Conservation (phyloP, 371 early-diverging fungal species). For the Rhizopus delemar region DNA sequence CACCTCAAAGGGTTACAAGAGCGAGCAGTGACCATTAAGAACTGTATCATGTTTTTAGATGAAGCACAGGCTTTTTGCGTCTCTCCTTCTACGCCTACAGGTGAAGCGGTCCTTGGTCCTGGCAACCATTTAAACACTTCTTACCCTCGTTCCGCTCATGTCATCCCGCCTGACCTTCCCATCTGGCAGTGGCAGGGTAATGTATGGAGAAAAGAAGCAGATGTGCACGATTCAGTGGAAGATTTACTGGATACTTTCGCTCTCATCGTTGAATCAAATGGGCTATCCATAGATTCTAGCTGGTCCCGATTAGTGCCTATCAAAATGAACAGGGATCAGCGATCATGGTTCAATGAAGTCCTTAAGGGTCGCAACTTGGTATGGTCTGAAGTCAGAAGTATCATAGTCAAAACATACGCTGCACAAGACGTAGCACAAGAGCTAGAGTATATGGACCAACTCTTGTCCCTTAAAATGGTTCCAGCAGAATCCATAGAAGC, state of each 20-base stretch:
- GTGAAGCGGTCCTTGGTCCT: too few relatives aligned
- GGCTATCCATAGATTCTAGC: not conserved
- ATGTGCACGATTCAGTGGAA: not conserved
- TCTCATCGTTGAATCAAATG: not conserved
- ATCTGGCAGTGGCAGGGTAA: not conserved
- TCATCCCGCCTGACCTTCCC: not conserved
- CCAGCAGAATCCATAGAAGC: not conserved
- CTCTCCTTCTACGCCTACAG: too few relatives aligned
- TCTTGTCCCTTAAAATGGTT: not conserved
- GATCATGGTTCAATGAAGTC: not conserved
- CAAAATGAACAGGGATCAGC: not conserved
- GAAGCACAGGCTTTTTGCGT: too few relatives aligned
- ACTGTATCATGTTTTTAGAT: too few relatives aligned
- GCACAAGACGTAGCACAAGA: not conserved
- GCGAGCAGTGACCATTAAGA: too few relatives aligned
- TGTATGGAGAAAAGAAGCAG: not conserved
- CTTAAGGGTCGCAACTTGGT: not conserved
- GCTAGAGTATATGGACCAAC: not conserved
- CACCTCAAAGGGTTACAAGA: too few relatives aligned
- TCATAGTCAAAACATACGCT: not conserved
- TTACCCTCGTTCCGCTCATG: too few relatives aligned
- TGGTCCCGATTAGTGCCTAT: not conserved
- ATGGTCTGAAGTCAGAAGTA: not conserved
- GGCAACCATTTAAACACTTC: too few relatives aligned
- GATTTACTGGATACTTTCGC: not conserved